Conservation (phyloP, 2,329 filamentous ascomycete genomes). For the Fusarium papillatum region DNA sequence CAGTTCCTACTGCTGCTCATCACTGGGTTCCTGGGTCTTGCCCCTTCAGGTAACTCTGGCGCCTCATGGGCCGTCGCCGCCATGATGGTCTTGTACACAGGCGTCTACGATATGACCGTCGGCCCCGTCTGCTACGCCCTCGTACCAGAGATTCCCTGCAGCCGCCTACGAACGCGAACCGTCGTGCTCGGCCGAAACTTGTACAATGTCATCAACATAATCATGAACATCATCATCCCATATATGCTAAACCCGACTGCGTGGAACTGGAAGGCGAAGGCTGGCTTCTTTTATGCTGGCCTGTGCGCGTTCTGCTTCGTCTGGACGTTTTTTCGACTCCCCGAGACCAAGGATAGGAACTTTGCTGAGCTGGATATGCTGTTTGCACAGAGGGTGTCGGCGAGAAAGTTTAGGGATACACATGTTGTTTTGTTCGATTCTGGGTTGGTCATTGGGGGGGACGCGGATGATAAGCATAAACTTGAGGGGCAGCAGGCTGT, state of each 20-base stretch:
- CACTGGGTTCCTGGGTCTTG: too few relatives aligned
- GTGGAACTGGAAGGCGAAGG: not conserved
- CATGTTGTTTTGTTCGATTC: not conserved
- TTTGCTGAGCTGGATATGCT: not conserved
- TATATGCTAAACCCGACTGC: not conserved
- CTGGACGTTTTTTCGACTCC: not conserved
- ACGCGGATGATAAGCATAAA: not conserved
- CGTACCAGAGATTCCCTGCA: too few relatives aligned
- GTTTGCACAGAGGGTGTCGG: not conserved
- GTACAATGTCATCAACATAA: too few relatives aligned
- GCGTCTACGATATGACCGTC: too few relatives aligned
- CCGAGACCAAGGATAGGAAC: not conserved
- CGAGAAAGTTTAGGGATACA: not conserved
- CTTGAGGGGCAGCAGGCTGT: not conserved
- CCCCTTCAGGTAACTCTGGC: too few relatives aligned
- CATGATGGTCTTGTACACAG: too few relatives aligned
- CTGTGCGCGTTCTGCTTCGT: not conserved
- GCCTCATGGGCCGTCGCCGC: too few relatives aligned
- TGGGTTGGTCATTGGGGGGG: not conserved
- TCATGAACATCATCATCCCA: too few relatives aligned
- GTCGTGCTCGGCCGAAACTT: too few relatives aligned
- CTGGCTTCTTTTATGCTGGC: not conserved
- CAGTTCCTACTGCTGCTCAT: too few relatives aligned
- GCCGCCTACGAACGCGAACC: too few relatives aligned
- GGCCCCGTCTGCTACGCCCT: too few relatives aligned